Base-by-base conservation (phyloP, 2,329 filamentous ascomycete species). In the Microthyrium microscopicum region DNA sequence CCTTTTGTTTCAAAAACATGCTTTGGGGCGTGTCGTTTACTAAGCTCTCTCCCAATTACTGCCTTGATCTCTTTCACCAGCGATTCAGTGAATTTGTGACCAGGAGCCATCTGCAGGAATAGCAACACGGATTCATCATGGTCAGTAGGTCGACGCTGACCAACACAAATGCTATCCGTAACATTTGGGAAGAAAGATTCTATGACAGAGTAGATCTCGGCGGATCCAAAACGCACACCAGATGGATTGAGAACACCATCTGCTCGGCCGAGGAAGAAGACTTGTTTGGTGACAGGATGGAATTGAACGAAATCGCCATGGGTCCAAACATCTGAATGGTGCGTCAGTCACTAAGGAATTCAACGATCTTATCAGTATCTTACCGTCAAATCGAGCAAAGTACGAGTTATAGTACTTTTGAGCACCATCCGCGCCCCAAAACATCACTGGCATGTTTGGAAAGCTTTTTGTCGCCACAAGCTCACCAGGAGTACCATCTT, bases 231-330 rank as follows among this genome's bases (percentile, higher is more conserved):
- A 0, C 81, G 65, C 8, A 89, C 73, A 0, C 81, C 81, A 5
- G 68, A 73, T 0, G 81, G 81, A 47, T 89, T 89, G 33, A 89
- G 56, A 2, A 89, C 80, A 9, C 80, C 81, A 46, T 89, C 81
- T 4, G 64, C 76, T 2, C 79, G 64, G 1, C 78, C 78, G 0
- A 81, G 63, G 42, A 85, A 75, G 9, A 68, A 50, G 5, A 83
- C 50, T 29, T 70, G 66, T 5, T 70, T 67, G 1, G 79, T 85
- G 4, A 55, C 42, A 0, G 79, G 78, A 46, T 87, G 72, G 11
- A 79, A 57, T 22, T 68, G 65, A 45, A 81, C 73, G 49, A 85
- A 87, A 47, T 89, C 82, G 16, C 81, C 81, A 41, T 89, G 82
- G 0, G 78, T 77, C 82, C 81, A 89, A 2, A 80, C 78, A 35